A percentile compares a stretch with the other conserved stretches of the same genome.
phyloP scores from a whole-genome alignment of 352 stramenopile species.

The Lagenidium giganteum region DNA sequence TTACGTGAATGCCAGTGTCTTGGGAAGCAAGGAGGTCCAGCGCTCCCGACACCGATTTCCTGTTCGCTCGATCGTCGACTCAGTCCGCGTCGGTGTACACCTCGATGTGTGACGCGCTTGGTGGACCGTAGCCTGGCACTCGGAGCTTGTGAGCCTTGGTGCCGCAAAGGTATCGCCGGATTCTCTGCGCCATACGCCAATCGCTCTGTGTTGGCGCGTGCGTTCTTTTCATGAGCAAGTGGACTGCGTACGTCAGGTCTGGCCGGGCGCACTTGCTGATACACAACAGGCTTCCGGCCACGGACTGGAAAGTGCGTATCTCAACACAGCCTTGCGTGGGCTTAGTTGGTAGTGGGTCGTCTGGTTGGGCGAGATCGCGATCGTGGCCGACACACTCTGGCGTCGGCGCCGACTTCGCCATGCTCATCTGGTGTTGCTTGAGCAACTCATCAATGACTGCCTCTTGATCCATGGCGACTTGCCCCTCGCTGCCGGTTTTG shows the following conservation, averaged over 20 bases:
- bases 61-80: too few relatives aligned
- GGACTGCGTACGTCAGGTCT: conserved; percentile 15
- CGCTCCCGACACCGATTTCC: too few relatives aligned
- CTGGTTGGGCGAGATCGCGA: too few relatives aligned
- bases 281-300: conserved; percentile 23
- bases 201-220: conserved; percentile 6
- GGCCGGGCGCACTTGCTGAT: conserved; percentile 14
- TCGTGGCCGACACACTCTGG: too few relatives aligned
- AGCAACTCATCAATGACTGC: conserved; percentile 11
- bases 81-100: conserved; percentile 15
- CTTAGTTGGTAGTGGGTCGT: conserved; percentile 7
- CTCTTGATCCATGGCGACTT: conserved; percentile 15
- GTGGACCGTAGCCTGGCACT: background rate
- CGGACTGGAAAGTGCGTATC: too few relatives aligned
- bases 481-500: background rate
- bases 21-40: too few relatives aligned
- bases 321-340: background rate
- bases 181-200: conserved; percentile 14
- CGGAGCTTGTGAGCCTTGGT: conserved; percentile 5
- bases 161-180: conserved; percentile 15
- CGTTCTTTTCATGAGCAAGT: conserved; percentile 4
- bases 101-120: background rate
- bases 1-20: too few relatives aligned
- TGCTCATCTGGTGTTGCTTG: conserved; percentile 3
- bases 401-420: background rate